These are phyloP conservation scores for Hyphochytrium catenoides DNA, from an alignment of 352 stramenopile species.

Conservation along the genomic window DNA sequence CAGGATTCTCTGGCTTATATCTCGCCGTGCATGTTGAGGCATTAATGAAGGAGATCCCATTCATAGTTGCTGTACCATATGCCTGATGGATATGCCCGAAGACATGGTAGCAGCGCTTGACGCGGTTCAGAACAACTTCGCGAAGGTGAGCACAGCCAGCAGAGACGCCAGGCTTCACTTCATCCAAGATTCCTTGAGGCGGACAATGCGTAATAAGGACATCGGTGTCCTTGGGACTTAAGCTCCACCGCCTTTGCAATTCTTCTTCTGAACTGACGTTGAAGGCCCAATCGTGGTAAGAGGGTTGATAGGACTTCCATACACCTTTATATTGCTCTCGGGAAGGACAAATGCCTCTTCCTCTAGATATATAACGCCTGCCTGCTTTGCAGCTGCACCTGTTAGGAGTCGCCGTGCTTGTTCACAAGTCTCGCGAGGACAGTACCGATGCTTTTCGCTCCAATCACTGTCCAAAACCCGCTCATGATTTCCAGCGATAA, in stretches of 20 bases:
- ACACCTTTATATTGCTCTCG: too few species aligned
- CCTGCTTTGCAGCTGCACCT: too few species aligned
- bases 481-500: slow-evolving; percentile 58
- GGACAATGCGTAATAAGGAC: slow-evolving; percentile 67
- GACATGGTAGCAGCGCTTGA: slow-evolving; percentile 51
- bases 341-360: too few species aligned
- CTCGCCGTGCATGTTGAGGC: slow-evolving; percentile 42
- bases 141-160: slow-evolving; percentile 56
- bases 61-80: slow-evolving; percentile 42
- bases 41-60: slow-evolving; percentile 63
- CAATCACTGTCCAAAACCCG: slow-evolving; percentile 38
- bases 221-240: slow-evolving; percentile 41
- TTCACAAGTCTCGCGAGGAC: too few species aligned
- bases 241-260: too few species aligned
- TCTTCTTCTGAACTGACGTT: too few species aligned
- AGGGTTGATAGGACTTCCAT: too few species aligned
- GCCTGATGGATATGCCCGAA: slow-evolving; percentile 79
- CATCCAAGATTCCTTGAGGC: slow-evolving; percentile 55
- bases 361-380: too few species aligned
- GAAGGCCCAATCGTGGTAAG: too few species aligned
- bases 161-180: slow-evolving; percentile 22
- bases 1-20: slow-evolving; percentile 22
- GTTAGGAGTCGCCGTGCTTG: too few species aligned
- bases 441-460: slow-evolving; percentile 14
- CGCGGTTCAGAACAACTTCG: slow-evolving; percentile 40